phyloP scores from a whole-genome alignment of 1,139 yeast species.

The Scheffersomyces segobiensis region DNA sequence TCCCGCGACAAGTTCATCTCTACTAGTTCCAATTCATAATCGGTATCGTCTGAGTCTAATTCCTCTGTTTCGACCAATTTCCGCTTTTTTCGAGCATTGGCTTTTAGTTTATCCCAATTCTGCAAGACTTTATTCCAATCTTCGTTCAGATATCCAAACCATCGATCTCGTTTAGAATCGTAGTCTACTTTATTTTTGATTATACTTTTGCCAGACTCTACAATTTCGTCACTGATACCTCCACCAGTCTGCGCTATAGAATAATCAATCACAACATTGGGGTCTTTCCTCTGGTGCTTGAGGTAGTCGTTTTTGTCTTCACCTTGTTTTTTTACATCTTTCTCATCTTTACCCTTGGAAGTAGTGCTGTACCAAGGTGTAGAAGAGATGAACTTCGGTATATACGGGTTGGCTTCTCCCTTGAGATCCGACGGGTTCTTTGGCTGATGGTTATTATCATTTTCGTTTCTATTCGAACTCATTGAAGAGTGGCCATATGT shows the following conservation, averaged over 20 bases:
- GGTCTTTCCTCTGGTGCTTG: conserved; percentile 50
- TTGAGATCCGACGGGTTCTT: conserved; percentile 4
- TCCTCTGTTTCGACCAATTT: conserved; percentile 12
- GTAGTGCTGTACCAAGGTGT: conserved; percentile 14
- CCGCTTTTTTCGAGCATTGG: conserved; percentile 12
- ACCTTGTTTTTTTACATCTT: background rate
- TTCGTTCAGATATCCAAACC: conserved; percentile 69
- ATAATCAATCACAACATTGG: conserved; percentile 27
- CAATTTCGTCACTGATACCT: conserved; percentile 36
- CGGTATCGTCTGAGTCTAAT: conserved; percentile 47
- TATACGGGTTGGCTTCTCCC: conserved; percentile 14
- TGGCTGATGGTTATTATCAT: background rate
- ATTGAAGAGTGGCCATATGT: background rate
- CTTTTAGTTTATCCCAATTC: conserved; percentile 44
- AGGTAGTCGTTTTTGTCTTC: conserved; percentile 33
- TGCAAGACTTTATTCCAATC: conserved; percentile 57
- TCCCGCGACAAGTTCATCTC: conserved; percentile 44
- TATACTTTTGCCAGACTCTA: conserved; percentile 14
- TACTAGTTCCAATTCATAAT: conserved; percentile 47
- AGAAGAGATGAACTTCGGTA: conserved; percentile 16
- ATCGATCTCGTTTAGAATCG: conserved; percentile 73
- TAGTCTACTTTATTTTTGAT: conserved; percentile 46
- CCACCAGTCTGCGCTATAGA: conserved; percentile 32
- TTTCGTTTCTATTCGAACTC: background rate
- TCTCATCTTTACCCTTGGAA: background rate